Percentiles rank a stretch among this genome's conserved stretches.
phyloP scores from a whole-genome alignment of 495 filamentous ascomycete species.

The Neurospora intermedia region DNA sequence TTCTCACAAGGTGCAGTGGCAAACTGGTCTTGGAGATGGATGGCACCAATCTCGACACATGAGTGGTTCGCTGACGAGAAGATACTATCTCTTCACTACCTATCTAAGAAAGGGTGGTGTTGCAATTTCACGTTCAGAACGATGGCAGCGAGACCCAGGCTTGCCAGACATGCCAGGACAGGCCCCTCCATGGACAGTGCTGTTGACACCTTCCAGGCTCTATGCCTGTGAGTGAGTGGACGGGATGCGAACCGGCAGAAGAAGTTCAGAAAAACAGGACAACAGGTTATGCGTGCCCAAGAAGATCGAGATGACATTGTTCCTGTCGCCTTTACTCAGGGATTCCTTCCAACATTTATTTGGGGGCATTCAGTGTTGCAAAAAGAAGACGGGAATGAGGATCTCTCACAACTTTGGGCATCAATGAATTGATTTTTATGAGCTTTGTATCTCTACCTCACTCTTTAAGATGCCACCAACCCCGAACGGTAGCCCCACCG shows the following conservation, averaged over 20 bases:
- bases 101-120: background rate
- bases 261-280: background rate
- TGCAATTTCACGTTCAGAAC: background rate
- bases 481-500: background rate
- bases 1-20: background rate
- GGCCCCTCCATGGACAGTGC: background rate
- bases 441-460: background rate
- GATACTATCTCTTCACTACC: background rate
- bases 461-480: background rate
- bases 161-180: background rate
- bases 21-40: background rate
- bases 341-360: background rate
- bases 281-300: background rate
- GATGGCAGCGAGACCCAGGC: background rate
- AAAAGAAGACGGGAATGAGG: background rate
- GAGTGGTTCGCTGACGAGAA: background rate
- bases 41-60: background rate
- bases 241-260: background rate
- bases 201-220: background rate
- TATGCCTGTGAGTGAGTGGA: background rate
- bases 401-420: background rate
- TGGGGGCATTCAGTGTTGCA: background rate
- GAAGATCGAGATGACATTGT: background rate
- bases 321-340: background rate
- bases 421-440: background rate